Conservation (phyloP, 345 rosid species). For the Carallia pectinifolia region DNA sequence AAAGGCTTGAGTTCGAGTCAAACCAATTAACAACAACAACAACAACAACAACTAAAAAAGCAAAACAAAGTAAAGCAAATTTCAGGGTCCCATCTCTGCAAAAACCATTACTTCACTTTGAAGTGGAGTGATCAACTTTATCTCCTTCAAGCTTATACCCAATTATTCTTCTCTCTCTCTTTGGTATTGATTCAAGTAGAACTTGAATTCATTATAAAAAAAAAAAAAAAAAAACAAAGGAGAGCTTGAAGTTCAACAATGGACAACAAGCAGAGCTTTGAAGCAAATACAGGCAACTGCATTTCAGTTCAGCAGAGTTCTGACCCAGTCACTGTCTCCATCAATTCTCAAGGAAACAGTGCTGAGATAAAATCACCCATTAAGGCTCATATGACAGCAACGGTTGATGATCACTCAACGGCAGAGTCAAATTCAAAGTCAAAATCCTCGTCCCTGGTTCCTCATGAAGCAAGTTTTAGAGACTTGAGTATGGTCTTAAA, state of each 20-base stretch:
- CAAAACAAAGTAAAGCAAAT: conserved; percentile 7
- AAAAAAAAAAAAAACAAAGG: no score
- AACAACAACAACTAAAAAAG: background rate
- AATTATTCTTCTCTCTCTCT: background rate
- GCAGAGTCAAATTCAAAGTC: conserved; percentile 19
- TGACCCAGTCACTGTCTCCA: conserved; percentile 17
- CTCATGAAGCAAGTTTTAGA: conserved; percentile 12
- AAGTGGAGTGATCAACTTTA: conserved; percentile 18
- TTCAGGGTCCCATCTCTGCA: conserved; percentile 41
- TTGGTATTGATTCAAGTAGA: background rate
- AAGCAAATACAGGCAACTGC: conserved; percentile 45
- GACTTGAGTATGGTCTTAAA: conserved; percentile 32
- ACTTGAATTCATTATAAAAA: background rate
- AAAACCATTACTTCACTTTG: conserved; percentile 58
- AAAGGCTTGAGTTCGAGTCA: no score
- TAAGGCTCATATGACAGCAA: conserved; percentile 20
- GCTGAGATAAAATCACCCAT: conserved; percentile 29
- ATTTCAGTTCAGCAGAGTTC: conserved; percentile 28
- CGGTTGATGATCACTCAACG: conserved; percentile 6
- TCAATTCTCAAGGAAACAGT: conserved; percentile 10
- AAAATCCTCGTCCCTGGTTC: conserved; percentile 16
- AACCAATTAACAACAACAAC: no score
- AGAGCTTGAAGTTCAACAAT: conserved; percentile 1
- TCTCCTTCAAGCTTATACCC: conserved; percentile 23
- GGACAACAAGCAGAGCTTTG: conserved; percentile 5